Percentiles rank a stretch among this genome's conserved stretches.
Conservation (phyloP, 2,329 filamentous ascomycete genomes). For the Curvularia lunata region DNA sequence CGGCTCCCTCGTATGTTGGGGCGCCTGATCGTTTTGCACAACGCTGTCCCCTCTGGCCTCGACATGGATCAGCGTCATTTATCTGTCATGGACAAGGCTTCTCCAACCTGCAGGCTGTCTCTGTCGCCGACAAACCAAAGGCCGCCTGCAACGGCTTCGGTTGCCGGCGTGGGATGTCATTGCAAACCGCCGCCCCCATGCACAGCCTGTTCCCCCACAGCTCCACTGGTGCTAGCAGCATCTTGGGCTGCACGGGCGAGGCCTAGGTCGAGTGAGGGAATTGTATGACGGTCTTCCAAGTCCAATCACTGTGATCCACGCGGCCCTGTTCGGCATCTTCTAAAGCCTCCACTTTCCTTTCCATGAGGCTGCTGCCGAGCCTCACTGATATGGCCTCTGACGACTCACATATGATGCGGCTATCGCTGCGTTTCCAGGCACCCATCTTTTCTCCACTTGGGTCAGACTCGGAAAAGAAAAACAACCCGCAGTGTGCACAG, state of each 20-base stretch:
- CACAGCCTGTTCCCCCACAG: slow-evolving; percentile 25
- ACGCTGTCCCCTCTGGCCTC: neutral
- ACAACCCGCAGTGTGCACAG: slow-evolving; percentile 18
- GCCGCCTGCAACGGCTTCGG: neutral
- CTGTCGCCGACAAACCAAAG: neutral
- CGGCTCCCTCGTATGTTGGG: slow-evolving; percentile 7
- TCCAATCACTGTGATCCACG: slow-evolving; percentile 18
- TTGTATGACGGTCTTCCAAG: slow-evolving; percentile 38
- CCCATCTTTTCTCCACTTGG: slow-evolving; percentile 17
- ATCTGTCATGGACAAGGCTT: neutral
- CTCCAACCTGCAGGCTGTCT: neutral
- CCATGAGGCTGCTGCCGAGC: slow-evolving; percentile 25
- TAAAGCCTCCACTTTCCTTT: slow-evolving; percentile 6
- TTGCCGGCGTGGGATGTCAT: slow-evolving; percentile 3
- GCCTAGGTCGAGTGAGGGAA: slow-evolving; percentile 37
- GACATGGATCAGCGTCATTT: neutral
- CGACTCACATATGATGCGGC: neutral
- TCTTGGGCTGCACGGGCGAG: slow-evolving; percentile 24
- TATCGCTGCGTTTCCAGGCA: slow-evolving; percentile 20
- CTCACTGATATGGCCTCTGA: slow-evolving; percentile 26
- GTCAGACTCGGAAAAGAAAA: slow-evolving; percentile 21
- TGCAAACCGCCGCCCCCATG: slow-evolving; percentile 18
- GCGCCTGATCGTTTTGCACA: neutral
- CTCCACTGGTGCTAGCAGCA: slow-evolving; percentile 24
- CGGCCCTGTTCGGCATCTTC: slow-evolving; percentile 13